Conservation (phyloP, 1,284 basidiomycete genomes). For the Leccinum pallidistipes region DNA sequence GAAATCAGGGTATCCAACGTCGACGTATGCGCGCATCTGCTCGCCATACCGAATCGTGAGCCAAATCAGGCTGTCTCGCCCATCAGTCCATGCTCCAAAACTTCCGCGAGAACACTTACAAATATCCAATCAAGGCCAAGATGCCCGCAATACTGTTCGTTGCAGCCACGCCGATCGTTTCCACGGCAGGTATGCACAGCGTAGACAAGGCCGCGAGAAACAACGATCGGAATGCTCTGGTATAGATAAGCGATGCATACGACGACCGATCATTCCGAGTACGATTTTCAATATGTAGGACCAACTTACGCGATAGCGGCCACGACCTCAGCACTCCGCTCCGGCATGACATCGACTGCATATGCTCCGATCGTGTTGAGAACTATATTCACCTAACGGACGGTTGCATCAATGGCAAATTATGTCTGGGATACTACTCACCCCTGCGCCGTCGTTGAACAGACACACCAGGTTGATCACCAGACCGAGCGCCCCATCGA, state of each 20-base stretch:
- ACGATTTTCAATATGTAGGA: neutral
- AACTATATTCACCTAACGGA: conserved; percentile 43
- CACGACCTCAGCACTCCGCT: conserved; percentile 52
- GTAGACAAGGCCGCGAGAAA: conserved; percentile 28
- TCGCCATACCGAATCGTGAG: conserved; percentile 41
- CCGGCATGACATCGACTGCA: conserved; percentile 54
- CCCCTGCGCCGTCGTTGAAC: conserved; percentile 52
- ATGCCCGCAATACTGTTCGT: conserved; percentile 50
- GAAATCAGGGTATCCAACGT: conserved; percentile 1
- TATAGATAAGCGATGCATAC: conserved; percentile 14
- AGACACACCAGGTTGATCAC: conserved; percentile 42
- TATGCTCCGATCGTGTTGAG: conserved; percentile 56
- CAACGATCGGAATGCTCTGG: conserved; percentile 45
- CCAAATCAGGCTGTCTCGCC: conserved; percentile 38
- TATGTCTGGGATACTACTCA: conserved; percentile 24
- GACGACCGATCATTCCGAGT: neutral
- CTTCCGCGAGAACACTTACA: conserved; percentile 33
- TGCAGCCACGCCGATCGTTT: conserved; percentile 51
- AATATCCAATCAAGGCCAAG: conserved; percentile 45
- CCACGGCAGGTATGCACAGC: conserved; percentile 41
- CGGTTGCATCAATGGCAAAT: neutral
- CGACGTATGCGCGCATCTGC: neutral
- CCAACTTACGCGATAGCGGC: conserved; percentile 40
- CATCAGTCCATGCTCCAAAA: neutral
- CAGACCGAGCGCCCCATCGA: conserved; percentile 43